Evolutionary conservation across 371 early-diverging fungal genomes (phyloP).

Genomic region (Syncephalastrum sp.): DNA sequence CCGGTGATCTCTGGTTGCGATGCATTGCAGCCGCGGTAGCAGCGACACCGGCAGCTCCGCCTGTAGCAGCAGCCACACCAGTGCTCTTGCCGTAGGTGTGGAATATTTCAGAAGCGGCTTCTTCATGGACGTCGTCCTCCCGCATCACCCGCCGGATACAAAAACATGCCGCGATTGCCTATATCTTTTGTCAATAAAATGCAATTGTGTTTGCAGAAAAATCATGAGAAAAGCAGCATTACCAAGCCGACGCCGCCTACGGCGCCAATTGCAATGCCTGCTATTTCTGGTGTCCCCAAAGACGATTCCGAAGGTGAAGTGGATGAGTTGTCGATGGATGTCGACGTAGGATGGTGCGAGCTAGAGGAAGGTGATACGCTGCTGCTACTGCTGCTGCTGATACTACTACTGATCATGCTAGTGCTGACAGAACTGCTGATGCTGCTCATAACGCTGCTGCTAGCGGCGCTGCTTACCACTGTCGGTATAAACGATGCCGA

Average conservation of each 20-base stretch:
- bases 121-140: conserved; percentile 1
- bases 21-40: not conserved
- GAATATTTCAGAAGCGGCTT: conserved; percentile 9
- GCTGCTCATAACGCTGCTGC: not conserved
- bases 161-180: conserved; percentile 1
- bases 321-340: not conserved
- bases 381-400: not conserved
- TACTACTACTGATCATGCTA: conserved; percentile 1
- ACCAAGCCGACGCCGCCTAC: conserved; percentile 7
- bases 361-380: not conserved
- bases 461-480: not conserved
- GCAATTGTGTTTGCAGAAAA: no score
- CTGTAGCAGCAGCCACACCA: not conserved
- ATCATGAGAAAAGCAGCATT: not conserved
- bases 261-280: conserved; percentile 12
- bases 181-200: not conserved
- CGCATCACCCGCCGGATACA: conserved; percentile 6
- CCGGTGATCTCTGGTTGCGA: conserved; percentile 2
- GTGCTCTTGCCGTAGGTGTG: conserved; percentile 1
- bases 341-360: not conserved
- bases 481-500: not conserved
- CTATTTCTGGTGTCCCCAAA: conserved; percentile 6
- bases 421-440: not conserved
- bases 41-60: not conserved
- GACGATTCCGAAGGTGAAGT: not conserved